These are phyloP conservation scores for Chalaropsis ovoidea DNA, from an alignment of 2,329 filamentous ascomycete species.

Conservation along the genomic window DNA sequence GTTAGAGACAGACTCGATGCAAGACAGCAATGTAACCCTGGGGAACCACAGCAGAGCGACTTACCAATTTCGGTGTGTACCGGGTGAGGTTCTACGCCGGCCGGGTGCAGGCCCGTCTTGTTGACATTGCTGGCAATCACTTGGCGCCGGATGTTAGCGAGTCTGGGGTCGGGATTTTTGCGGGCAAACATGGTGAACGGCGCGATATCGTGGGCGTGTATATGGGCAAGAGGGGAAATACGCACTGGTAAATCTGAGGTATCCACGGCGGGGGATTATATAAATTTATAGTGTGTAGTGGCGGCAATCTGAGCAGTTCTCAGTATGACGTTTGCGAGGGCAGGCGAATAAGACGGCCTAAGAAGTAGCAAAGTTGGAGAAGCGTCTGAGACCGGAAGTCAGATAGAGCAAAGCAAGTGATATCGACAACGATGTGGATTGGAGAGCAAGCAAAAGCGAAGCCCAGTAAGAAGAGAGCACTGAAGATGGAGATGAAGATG, in stretches of 20 bases:
- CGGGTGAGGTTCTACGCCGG: slow-evolving; percentile 74
- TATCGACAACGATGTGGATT: neutral
- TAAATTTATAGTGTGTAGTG: neutral
- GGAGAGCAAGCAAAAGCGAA: neutral
- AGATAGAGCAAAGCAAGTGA: neutral
- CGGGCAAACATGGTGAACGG: neutral
- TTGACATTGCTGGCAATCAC: slow-evolving; percentile 59
- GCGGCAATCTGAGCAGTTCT: neutral
- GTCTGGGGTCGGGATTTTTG: slow-evolving; percentile 12
- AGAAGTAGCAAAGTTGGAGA: slow-evolving; percentile 11
- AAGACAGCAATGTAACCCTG: neutral
- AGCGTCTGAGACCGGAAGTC: neutral
- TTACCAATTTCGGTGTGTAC: slow-evolving; percentile 86
- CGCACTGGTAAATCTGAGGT: neutral
- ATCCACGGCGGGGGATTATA: neutral
- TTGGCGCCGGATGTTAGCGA: slow-evolving; percentile 29
- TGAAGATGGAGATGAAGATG: neutral
- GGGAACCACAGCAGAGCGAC: slow-evolving; percentile 24
- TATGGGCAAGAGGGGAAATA: neutral
- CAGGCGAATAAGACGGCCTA: slow-evolving; percentile 8
- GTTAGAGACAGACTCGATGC: slow-evolving; percentile 22
- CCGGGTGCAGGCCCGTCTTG: slow-evolving; percentile 84
- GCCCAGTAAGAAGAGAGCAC: neutral
- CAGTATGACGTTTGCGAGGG: neutral
- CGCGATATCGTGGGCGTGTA: neutral